A percentile compares a stretch with the other conserved stretches of the same genome.
phyloP scores from a whole-genome alignment of 371 early-diverging fungal species.

The Circinella minor region DNA sequence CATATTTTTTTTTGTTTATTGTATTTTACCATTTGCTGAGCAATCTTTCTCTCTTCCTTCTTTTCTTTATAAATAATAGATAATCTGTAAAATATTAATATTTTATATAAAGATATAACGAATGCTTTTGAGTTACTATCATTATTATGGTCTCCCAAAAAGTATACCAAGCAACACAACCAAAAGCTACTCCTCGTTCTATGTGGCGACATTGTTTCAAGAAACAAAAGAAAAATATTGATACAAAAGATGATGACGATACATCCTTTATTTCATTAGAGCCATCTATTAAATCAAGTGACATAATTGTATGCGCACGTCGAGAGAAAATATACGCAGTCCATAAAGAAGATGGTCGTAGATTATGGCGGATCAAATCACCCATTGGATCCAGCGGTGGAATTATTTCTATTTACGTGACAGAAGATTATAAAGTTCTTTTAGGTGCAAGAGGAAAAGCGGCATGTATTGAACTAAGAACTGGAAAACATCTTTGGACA shows the following conservation, averaged over 20 bases:
- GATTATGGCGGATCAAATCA: constrained; percentile 10
- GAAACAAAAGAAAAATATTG: background rate
- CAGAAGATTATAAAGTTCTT: constrained; percentile 6
- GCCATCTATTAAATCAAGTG: background rate
- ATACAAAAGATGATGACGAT: background rate
- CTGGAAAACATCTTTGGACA: constrained; percentile 9
- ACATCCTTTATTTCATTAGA: too few relatives aligned
- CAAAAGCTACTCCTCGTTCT: background rate
- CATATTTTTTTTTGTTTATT: background rate
- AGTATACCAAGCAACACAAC: background rate
- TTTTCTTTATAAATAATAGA: background rate
- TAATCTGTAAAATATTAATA: too few relatives aligned
- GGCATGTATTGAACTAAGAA: constrained; percentile 8
- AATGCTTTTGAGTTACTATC: background rate
- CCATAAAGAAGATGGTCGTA: background rate
- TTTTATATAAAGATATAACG: too few relatives aligned
- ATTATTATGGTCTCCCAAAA: constrained; percentile 2
- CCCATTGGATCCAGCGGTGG: constrained; percentile 4
- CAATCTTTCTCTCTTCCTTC: background rate
- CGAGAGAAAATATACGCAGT: background rate
- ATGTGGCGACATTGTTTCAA: background rate
- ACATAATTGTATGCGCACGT: constrained; percentile 4
- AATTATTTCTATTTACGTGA: constrained; percentile 5
- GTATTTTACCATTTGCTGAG: background rate
- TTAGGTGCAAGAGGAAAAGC: constrained; percentile 10